Evolutionary conservation across 1,284 basidiomycete species (phyloP), one percentile per base, ranked within the genome.

Genomic region (Inonotus hispidus): DNA sequence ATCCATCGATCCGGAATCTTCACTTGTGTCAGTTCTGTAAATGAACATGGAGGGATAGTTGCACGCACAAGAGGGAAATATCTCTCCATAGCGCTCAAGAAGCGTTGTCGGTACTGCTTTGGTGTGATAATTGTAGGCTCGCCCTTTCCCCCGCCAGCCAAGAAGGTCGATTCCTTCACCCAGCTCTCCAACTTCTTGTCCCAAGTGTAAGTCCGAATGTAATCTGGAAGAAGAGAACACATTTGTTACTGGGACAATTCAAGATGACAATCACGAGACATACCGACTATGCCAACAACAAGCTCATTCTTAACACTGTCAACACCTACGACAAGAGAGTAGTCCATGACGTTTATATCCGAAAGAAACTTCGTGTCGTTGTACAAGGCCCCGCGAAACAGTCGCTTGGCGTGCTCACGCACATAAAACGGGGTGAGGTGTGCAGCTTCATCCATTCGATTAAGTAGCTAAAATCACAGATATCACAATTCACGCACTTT

Each of bases 321-420:
- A 14, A 99, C 90, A 16, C 96, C 97, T 25, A 95, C 93, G 45
- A 99, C 89, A 16, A 99, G 78, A 21, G 95, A 98, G 74, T 99
- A 99, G 74, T 99, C 97, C 97, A 99, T 99, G 59, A 98, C 93
- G 71, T 98, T 97, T 66, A 98, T 88, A 66, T 95, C 93, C 10
- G 92, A 90, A 52, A 99, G 76, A 75, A 99, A 99, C 73, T 85
- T 87, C 79, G 88, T 94, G 72, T 99, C 97, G 70, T 97, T 98
- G 77, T 85, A 94, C 46, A 99, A 78, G 16, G 95, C 91, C 14
- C 92, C 90, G 32, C 93, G 85, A 16, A 99, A 75, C 59, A 98
- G 93, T 19, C 93, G 87, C 74, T 99, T 98, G 0, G 92, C 90
- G 69, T 98, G 93, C 73, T 99, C 97, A 45, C 93, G 89, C 25